Percentiles rank a stretch among this genome's conserved stretches.
phyloP scores from a whole-genome alignment of 495 filamentous ascomycete species.

The Neurospora sp. region DNA sequence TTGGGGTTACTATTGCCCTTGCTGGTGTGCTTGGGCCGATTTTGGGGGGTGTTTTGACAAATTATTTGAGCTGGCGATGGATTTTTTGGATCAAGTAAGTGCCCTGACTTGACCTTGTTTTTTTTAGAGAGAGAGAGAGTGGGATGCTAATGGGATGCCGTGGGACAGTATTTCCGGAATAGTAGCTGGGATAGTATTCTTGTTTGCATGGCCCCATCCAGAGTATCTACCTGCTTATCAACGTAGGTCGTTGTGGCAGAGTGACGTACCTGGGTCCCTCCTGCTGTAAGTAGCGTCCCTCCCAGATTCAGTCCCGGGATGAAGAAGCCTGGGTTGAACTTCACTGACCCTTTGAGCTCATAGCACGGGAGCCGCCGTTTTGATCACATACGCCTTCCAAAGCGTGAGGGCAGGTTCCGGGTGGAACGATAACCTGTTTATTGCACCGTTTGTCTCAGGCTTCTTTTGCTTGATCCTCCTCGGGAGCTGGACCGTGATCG shows the following conservation, averaged over 20 bases:
- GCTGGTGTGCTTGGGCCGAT: conserved; percentile 46
- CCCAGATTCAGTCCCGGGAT: not conserved
- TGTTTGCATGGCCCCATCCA: conserved; percentile 34
- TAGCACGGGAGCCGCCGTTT: conserved; percentile 40
- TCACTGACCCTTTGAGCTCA: not conserved
- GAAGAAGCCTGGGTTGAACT: not conserved
- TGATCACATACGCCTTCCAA: conserved; percentile 52
- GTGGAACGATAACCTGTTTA: conserved; percentile 33
- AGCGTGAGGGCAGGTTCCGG: conserved; percentile 32
- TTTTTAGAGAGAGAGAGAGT: not conserved
- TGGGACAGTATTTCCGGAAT: conserved; percentile 38
- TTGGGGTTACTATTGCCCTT: conserved; percentile 22
- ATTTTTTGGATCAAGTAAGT: conserved; percentile 56
- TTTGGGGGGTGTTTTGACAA: conserved; percentile 51
- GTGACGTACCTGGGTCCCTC: conserved; percentile 47
- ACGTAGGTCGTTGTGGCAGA: conserved; percentile 30
- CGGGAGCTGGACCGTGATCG: conserved; percentile 23
- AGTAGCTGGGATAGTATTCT: conserved; percentile 36
- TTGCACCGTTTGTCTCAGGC: conserved; percentile 35
- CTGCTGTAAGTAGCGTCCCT: conserved; percentile 27
- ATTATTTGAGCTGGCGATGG: conserved; percentile 56
- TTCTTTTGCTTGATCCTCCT: conserved; percentile 31
- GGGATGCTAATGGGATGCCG: conserved; percentile 5
- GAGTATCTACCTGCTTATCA: conserved; percentile 22
- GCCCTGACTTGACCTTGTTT: not conserved